A percentile compares a stretch with the other conserved stretches of the same genome.
These are phyloP conservation scores for Wickerhamomyces bovis DNA, from an alignment of 805 yeast species.

Conservation along the genomic window DNA sequence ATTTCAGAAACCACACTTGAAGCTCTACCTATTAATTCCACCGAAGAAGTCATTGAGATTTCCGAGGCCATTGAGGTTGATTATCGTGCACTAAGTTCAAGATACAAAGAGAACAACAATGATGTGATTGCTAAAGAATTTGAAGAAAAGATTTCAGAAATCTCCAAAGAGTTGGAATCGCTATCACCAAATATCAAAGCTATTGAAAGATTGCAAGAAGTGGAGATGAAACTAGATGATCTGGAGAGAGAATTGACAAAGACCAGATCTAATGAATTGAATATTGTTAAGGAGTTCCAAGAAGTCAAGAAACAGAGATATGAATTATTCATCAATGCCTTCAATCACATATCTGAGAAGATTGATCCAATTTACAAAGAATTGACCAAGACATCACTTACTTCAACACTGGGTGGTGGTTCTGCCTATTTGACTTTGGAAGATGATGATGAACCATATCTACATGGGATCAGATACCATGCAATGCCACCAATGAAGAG, in stretches of 20 bases:
- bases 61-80: conserved; percentile 50
- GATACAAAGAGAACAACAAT: conserved; percentile 33
- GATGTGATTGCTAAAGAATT: conserved; percentile 28
- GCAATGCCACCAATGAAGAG: conserved; percentile 97
- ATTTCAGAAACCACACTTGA: conserved; percentile 49
- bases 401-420: conserved; percentile 75
- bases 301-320: conserved; percentile 54
- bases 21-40: conserved; percentile 53
- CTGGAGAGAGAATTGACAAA: conserved; percentile 59
- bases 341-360: conserved; percentile 62
- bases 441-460: conserved; percentile 85
- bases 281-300: conserved; percentile 48
- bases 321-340: conserved; percentile 62
- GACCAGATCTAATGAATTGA: conserved; percentile 56
- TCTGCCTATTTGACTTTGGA: conserved; percentile 86
- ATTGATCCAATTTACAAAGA: conserved; percentile 82
- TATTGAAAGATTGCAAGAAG: conserved; percentile 64
- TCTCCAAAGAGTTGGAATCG: conserved; percentile 27
- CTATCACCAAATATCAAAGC: conserved; percentile 83
- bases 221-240: conserved; percentile 50
- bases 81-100: conserved; percentile 39
- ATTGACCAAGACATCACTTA: conserved; percentile 52
- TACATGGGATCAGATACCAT: conserved; percentile 78
- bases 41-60: conserved; percentile 28
- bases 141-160: conserved; percentile 32